phyloP scores from a whole-genome alignment of 2,329 filamentous ascomycete genomes.

The Verticillium nubilum region DNA sequence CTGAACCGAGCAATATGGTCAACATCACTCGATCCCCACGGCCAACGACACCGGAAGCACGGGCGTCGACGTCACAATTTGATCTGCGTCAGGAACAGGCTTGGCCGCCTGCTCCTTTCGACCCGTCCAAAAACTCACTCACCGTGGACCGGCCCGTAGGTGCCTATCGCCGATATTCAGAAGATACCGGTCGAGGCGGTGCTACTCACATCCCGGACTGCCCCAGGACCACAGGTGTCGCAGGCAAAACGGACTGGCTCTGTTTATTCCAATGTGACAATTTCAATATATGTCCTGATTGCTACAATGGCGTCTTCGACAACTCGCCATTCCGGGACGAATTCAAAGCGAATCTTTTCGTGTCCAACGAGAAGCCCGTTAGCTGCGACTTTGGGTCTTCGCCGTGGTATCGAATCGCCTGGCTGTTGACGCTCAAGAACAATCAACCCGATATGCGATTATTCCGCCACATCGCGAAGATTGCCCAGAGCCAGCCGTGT shows the following conservation, averaged over 20 bases:
- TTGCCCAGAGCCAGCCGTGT: conserved; percentile 45
- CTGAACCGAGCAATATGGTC: conserved; percentile 12
- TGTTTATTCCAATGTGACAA: conserved; percentile 64
- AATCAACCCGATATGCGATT: conserved; percentile 60
- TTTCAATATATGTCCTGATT: conserved; percentile 79
- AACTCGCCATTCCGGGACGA: conserved; percentile 61
- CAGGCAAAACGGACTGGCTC: conserved; percentile 72
- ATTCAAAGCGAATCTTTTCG: conserved; percentile 57
- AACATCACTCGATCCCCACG: conserved; percentile 17
- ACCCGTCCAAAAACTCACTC: conserved; percentile 29
- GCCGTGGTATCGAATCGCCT: conserved; percentile 80
- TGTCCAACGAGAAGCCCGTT: conserved; percentile 51
- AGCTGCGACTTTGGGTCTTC: conserved; percentile 73
- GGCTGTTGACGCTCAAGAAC: conserved; percentile 72
- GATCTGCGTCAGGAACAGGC: conserved; percentile 16
- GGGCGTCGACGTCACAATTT: conserved; percentile 16
- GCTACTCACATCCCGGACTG: conserved; percentile 59
- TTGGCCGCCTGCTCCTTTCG: conserved; percentile 43
- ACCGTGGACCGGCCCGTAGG: conserved; percentile 32
- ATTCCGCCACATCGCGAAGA: conserved; percentile 59
- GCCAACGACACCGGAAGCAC: conserved; percentile 13
- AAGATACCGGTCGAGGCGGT: conserved; percentile 39
- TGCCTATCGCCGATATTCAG: conserved; percentile 48
- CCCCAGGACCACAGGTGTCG: conserved; percentile 56
- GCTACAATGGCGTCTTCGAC: conserved; percentile 65